Evolutionary conservation across 106 monocot genomes (phyloP).

Genomic region (Dioscorea alata): DNA sequence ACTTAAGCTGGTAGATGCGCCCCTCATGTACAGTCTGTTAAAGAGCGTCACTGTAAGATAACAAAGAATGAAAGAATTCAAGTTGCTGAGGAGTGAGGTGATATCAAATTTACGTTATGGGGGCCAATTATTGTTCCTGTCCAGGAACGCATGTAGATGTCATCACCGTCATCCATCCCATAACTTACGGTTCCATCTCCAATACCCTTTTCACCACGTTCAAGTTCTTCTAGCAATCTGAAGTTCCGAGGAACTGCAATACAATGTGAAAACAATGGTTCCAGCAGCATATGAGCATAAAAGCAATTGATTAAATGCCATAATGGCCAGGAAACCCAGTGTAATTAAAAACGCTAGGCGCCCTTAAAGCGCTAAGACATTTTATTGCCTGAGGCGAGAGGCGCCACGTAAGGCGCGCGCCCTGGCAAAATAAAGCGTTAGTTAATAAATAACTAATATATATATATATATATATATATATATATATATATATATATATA

Average conservation of each 20-base stretch:
- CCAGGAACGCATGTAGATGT: constrained; percentile 18
- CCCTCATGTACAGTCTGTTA: constrained; percentile 26
- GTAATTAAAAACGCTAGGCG: too few species aligned
- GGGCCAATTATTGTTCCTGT: constrained; percentile 26
- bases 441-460: too few species aligned
- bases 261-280: background rate
- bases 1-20: constrained; percentile 20
- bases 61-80: too few species aligned
- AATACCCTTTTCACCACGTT: constrained; percentile 34
- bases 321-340: background rate
- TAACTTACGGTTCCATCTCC: constrained; percentile 24
- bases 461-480: too few species aligned
- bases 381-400: too few species aligned
- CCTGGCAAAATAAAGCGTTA: too few species aligned
- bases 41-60: background rate
- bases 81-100: background rate
- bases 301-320: background rate
- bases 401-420: too few species aligned
- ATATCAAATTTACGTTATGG: constrained; percentile 8
- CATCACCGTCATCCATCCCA: constrained; percentile 29
- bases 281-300: background rate
- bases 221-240: constrained; percentile 39
- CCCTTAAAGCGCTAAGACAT: too few species aligned
- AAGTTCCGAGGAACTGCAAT: constrained; percentile 32
- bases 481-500: too few species aligned